Base-by-base conservation (phyloP, 768 basidiomycete genomes). In the Rhizopogon rudus region DNA sequence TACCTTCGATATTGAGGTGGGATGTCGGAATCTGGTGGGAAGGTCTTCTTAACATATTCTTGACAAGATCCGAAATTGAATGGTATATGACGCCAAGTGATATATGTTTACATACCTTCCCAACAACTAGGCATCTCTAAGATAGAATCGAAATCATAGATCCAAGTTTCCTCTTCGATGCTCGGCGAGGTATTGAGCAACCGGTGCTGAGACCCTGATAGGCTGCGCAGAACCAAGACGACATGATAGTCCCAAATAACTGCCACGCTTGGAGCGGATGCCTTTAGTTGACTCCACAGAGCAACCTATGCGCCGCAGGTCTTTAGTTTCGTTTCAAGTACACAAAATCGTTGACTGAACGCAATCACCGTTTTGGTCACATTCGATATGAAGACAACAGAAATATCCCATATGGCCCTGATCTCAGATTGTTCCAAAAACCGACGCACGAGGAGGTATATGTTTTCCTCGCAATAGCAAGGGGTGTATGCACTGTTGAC, bases 221-320 rank as follows among this genome's bases (percentile, higher is more conserved):
- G 73, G 55, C 73, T 69, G 41, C 74, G 75, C 31, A 88, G 70
- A 44, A 81, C 65, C 12, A 87, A 75, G 41, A 90, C 68, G 60
- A 85, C 86, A 62, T 89, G 87, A 67, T 90, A 89, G 65, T 90
- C 87, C 87, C 87, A 89, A 41, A 88, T 67, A 17, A 88, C 77
- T 41, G 78, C 67, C 3, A 52, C 60, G 37, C 69, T 69, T 29
- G 60, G 63, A 14, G 67, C 62, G 14, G 56, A 57, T 12, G 76
- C 74, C 28, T 68, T 70, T 59, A 77, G 80, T 67, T 88, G 87
- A 55, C 73, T 74, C 82, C 83, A 87, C 44, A 90, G 64, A 28
- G 83, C 84, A 37, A 87, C 81, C 87, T 87, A 59, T 55, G 39
- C 29, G 31, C 53, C 29, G 31, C 53, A 49, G 54, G 45, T 40